phyloP scores from a whole-genome alignment of 495 filamentous ascomycete species.

The Lasiosphaeria ovina region DNA sequence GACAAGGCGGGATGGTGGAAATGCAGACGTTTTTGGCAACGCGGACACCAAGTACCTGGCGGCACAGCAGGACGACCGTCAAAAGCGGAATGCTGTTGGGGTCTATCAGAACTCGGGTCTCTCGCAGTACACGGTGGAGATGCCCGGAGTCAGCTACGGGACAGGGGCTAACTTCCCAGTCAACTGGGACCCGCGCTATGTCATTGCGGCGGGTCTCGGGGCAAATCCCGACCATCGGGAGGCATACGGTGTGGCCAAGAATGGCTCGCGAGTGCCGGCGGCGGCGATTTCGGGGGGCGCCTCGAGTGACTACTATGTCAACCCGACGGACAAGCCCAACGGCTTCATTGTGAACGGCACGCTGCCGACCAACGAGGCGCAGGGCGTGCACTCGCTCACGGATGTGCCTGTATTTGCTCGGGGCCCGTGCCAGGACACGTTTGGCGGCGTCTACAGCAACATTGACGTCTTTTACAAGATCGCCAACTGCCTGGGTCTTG shows the following conservation, averaged over 20 bases:
- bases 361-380: conserved; percentile 50
- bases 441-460: conserved; percentile 65
- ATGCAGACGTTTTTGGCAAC: conserved; percentile 41
- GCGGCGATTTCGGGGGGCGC: conserved; percentile 33
- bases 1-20: not conserved
- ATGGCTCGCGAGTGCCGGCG: conserved; percentile 57
- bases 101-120: conserved; percentile 63
- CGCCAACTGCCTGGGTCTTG: conserved; percentile 64
- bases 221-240: conserved; percentile 68
- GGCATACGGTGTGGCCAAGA: conserved; percentile 60
- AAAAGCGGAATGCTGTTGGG: conserved; percentile 66
- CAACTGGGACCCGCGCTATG: conserved; percentile 76
- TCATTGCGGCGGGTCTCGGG: conserved; percentile 61
- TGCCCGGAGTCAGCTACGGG: conserved; percentile 50
- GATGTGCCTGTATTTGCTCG: conserved; percentile 72
- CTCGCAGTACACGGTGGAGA: conserved; percentile 61
- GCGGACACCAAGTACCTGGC: conserved; percentile 59
- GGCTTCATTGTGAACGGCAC: conserved; percentile 71
- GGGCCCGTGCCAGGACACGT: conserved; percentile 70
- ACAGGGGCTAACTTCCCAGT: conserved; percentile 67
- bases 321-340: conserved; percentile 58
- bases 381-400: conserved; percentile 71
- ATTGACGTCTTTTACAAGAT: conserved; percentile 74
- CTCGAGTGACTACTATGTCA: conserved; percentile 53
- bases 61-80: conserved; percentile 56